Evolutionary conservation across 768 basidiomycete genomes (phyloP).

Genomic region (Kwoniella bestiolae): DNA sequence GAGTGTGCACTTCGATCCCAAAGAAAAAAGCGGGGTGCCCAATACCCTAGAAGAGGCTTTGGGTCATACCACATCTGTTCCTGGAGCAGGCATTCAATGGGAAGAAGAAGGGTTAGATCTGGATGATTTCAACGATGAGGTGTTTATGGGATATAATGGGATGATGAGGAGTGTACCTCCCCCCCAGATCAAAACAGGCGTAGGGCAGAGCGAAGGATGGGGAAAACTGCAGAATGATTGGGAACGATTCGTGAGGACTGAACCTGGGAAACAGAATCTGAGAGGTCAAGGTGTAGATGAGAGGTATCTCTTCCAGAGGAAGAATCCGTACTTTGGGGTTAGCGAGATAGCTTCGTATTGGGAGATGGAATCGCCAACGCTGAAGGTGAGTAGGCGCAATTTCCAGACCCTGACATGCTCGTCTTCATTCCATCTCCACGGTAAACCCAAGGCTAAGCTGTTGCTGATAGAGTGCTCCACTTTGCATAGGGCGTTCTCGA

Average conservation of each 20-base stretch:
- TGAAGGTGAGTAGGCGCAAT: constrained; percentile 28
- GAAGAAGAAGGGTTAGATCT: constrained; percentile 32
- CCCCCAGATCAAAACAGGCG: constrained; percentile 7
- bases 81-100: constrained; percentile 34
- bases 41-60: constrained; percentile 42
- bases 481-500: constrained; percentile 82
- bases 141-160: constrained; percentile 47
- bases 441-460: no score
- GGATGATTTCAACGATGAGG: constrained; percentile 39
- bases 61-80: constrained; percentile 21
- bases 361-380: constrained; percentile 30
- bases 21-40: constrained; percentile 32
- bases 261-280: constrained; percentile 11
- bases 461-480: no score
- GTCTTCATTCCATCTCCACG: background rate
- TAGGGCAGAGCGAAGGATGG: constrained; percentile 38
- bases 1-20: constrained; percentile 43
- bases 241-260: constrained; percentile 29
- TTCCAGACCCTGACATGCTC: background rate
- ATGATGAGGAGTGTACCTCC: constrained; percentile 10
- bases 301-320: constrained; percentile 52
- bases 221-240: constrained; percentile 45
- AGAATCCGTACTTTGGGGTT: constrained; percentile 44
- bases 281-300: constrained; percentile 32
- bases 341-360: background rate